phyloP scores from a whole-genome alignment of 352 stramenopile genomes.

The Phytopythium oedochilum region DNA sequence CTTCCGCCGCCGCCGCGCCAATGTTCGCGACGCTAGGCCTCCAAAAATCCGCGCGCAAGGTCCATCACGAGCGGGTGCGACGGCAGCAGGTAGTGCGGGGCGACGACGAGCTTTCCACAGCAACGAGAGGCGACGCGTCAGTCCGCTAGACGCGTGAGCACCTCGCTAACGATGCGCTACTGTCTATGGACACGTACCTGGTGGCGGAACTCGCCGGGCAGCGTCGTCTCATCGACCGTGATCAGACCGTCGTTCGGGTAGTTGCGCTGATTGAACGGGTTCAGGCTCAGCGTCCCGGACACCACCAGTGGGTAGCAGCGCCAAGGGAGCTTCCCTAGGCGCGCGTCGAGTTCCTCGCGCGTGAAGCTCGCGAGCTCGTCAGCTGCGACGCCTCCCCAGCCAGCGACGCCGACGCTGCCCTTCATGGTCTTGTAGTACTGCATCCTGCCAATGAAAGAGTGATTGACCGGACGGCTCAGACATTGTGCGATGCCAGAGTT shows the following conservation, averaged over 20 bases:
- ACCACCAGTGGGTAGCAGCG: slow-evolving; percentile 60
- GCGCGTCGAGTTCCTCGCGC: slow-evolving; percentile 34
- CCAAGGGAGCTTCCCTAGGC: slow-evolving; percentile 59
- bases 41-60: slow-evolving; percentile 44
- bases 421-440: slow-evolving; percentile 62
- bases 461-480: too few species aligned
- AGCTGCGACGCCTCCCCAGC: slow-evolving; percentile 52
- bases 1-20: too few species aligned
- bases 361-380: slow-evolving; percentile 47
- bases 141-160: too few species aligned
- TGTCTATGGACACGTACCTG: too few species aligned
- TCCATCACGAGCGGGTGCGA: slow-evolving; percentile 42
- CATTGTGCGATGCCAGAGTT: too few species aligned
- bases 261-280: slow-evolving; percentile 70
- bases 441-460: slow-evolving; percentile 19
- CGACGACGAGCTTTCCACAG: slow-evolving; percentile 30
- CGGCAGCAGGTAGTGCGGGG: slow-evolving; percentile 57
- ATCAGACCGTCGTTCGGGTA: slow-evolving; percentile 69
- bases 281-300: slow-evolving; percentile 59
- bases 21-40: slow-evolving; percentile 22
- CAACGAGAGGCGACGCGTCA: background rate
- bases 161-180: too few species aligned
- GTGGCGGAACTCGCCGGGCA: slow-evolving; percentile 71
- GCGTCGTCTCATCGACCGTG: slow-evolving; percentile 54
- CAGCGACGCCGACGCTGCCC: slow-evolving; percentile 39